phyloP scores from a whole-genome alignment of 2,329 filamentous ascomycete genomes.

The Nannizzia gypsea region DNA sequence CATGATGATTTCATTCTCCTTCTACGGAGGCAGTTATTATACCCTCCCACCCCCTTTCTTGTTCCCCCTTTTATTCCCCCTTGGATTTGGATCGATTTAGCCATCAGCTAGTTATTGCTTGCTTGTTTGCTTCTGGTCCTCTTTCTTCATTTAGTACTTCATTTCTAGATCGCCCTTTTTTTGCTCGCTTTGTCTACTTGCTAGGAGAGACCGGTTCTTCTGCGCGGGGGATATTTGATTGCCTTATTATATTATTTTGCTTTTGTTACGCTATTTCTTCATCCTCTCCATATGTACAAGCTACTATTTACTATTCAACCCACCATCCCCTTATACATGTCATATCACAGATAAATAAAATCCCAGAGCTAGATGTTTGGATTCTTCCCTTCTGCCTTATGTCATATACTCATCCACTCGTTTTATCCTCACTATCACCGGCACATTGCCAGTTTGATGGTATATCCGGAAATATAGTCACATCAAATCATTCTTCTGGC shows the following conservation, averaged over 20 bases:
- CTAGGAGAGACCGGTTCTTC: neutral
- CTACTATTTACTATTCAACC: neutral
- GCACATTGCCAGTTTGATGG: neutral
- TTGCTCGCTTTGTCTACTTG: neutral
- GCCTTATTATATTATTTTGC: neutral
- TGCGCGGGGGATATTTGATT: neutral
- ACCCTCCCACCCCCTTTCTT: neutral
- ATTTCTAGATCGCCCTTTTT: neutral
- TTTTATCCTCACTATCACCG: neutral
- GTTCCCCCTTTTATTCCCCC: neutral
- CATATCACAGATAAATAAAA: neutral
- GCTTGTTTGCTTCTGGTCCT: neutral
- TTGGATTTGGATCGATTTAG: constrained; percentile 1
- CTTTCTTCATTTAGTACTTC: neutral
- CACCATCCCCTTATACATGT: neutral
- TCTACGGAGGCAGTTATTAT: neutral
- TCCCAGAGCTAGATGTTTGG: neutral
- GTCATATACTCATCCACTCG: neutral
- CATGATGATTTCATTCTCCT: neutral
- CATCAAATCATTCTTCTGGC: neutral
- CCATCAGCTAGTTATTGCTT: neutral
- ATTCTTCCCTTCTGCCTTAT: neutral
- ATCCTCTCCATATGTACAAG: neutral
- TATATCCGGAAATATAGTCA: neutral
- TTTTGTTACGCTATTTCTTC: neutral